phyloP scores from a whole-genome alignment of 2,329 filamentous ascomycete genomes.

The Periconia digitata region DNA sequence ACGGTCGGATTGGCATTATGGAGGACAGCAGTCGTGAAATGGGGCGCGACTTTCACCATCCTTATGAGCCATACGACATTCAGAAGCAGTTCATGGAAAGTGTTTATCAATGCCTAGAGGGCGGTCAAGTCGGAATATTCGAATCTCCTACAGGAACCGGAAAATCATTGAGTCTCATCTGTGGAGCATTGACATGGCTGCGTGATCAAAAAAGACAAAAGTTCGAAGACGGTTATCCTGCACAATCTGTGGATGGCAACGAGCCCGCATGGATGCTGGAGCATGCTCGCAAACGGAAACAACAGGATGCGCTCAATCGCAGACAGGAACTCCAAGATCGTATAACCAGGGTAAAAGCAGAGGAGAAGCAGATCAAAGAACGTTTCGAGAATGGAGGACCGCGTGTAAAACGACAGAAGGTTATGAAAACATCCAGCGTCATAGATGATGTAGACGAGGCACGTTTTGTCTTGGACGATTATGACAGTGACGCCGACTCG shows the following conservation, averaged over 20 bases:
- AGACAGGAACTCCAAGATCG: conserved; percentile 75
- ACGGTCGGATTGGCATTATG: too few species aligned
- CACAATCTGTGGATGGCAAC: conserved; percentile 56
- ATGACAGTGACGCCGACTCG: conserved; percentile 63
- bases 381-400: conserved; percentile 53
- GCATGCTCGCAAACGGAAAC: conserved; percentile 69
- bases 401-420: conserved; percentile 47
- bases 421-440: conserved; percentile 7
- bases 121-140: conserved; percentile 81
- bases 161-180: conserved; percentile 90
- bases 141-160: conserved; percentile 94
- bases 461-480: conserved; percentile 75
- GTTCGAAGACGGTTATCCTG: conserved; percentile 56
- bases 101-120: conserved; percentile 75
- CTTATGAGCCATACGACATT: conserved; percentile 83
- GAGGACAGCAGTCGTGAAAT: background rate
- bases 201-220: conserved; percentile 70
- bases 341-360: conserved; percentile 62
- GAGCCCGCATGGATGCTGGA: conserved; percentile 86
- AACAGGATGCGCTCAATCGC: conserved; percentile 64
- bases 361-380: conserved; percentile 62
- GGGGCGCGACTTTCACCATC: conserved; percentile 73
- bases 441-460: conserved; percentile 54
- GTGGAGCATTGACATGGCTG: conserved; percentile 87
- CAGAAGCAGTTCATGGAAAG: conserved; percentile 86